Conservation (phyloP, 805 yeast genomes). For the Candida caryicola region DNA sequence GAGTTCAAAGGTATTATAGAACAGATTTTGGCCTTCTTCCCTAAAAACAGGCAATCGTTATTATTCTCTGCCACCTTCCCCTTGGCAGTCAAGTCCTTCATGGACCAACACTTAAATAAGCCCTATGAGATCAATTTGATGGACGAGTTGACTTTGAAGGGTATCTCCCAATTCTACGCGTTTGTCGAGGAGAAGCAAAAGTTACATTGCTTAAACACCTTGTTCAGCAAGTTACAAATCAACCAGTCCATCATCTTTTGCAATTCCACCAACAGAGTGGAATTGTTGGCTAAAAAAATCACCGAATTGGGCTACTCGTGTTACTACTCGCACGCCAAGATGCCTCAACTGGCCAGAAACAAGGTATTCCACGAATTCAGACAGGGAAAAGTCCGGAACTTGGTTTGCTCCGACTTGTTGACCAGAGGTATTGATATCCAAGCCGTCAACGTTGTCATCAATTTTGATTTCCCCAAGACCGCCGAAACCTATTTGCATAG, state of each 20-base stretch:
- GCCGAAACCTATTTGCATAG: constrained; percentile 98
- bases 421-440: constrained; percentile 99
- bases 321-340: constrained; percentile 93
- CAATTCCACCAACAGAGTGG: constrained; percentile 95
- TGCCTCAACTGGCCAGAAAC: constrained; percentile 97
- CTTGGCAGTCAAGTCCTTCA: constrained; percentile 83
- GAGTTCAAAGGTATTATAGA: constrained; percentile 87
- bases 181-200: constrained; percentile 96
- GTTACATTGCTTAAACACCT: constrained; percentile 90
- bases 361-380: constrained; percentile 98
- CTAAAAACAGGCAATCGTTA: constrained; percentile 66
- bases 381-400: constrained; percentile 94
- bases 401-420: constrained; percentile 93
- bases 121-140: constrained; percentile 95
- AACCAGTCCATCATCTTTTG: constrained; percentile 97
- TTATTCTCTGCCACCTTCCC: constrained; percentile 97
- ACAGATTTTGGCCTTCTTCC: constrained; percentile 80
- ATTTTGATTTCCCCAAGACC: constrained; percentile 96
- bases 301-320: constrained; percentile 96
- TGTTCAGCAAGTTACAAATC: constrained; percentile 90
- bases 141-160: constrained; percentile 95
- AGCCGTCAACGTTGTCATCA: constrained; percentile 96
- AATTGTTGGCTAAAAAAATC: constrained; percentile 89
- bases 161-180: constrained; percentile 97
- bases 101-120: constrained; percentile 83